Conservation (phyloP, 2,329 filamentous ascomycete species). For the Penicillium sp. region DNA sequence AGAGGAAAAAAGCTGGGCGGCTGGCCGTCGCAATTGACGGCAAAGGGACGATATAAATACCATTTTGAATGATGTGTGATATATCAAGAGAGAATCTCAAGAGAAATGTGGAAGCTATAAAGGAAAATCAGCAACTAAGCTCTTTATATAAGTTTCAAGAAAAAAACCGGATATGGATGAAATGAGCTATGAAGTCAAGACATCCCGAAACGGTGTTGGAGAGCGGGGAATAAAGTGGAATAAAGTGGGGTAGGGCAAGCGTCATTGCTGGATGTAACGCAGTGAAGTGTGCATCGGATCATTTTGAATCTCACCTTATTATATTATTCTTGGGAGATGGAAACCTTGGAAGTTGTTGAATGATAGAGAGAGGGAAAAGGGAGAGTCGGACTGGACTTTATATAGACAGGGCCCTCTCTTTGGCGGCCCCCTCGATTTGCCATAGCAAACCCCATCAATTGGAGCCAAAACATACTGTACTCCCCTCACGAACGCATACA, state of each 20-base stretch:
- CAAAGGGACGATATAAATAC: conserved; percentile 61
- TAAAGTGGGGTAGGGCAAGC: conserved; percentile 10
- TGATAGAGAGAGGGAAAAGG: background rate
- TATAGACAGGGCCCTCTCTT: conserved; percentile 8
- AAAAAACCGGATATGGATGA: conserved; percentile 4
- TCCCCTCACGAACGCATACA: conserved; percentile 9
- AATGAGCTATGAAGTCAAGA: conserved; percentile 7
- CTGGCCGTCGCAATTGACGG: conserved; percentile 51
- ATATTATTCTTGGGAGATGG: background rate
- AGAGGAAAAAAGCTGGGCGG: conserved; percentile 48
- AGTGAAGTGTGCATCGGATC: background rate
- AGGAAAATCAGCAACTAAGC: conserved; percentile 4
- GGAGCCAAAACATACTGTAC: conserved; percentile 9
- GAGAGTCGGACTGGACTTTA: conserved; percentile 3
- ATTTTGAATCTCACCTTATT: conserved; percentile 5
- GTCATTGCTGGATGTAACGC: background rate
- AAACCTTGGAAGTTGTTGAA: background rate
- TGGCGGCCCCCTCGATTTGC: conserved; percentile 6
- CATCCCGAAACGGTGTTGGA: conserved; percentile 13
- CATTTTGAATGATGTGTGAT: conserved; percentile 43
- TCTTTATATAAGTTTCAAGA: conserved; percentile 4
- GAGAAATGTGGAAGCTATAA: background rate
- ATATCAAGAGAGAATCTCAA: conserved; percentile 3
- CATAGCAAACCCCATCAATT: background rate
- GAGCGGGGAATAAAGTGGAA: conserved; percentile 3